Evolutionary conservation across 23 red algal species (phyloP).

Genomic region (Gracilaria caudata): DNA sequence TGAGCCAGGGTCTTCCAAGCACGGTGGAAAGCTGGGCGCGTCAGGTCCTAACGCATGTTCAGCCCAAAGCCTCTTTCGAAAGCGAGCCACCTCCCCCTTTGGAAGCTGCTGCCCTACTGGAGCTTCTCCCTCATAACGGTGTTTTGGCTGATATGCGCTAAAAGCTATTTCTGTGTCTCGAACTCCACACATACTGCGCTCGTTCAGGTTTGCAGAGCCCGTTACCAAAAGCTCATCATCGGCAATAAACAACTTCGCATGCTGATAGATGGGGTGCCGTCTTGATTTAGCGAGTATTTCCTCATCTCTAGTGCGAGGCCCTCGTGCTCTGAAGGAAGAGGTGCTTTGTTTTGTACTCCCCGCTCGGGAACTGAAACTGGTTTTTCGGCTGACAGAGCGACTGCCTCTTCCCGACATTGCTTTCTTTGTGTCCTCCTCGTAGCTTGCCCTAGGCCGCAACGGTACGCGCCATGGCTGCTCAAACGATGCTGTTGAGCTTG

Average conservation of each 20-base stretch:
- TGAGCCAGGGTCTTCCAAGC: constrained; percentile 34
- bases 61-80: constrained; percentile 66
- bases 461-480: constrained; percentile 44
- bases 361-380: neutral
- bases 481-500: constrained; percentile 41
- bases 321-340: constrained; percentile 34
- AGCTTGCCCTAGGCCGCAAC: constrained; percentile 25
- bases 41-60: constrained; percentile 53
- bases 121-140: constrained; percentile 38
- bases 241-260: constrained; percentile 67
- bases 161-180: constrained; percentile 75
- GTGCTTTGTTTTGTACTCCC: constrained; percentile 2
- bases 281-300: constrained; percentile 18
- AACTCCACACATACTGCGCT: constrained; percentile 74
- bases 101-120: constrained; percentile 24
- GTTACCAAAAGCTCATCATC: constrained; percentile 65
- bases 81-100: constrained; percentile 50
- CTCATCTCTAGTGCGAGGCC: constrained; percentile 55
- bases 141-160: constrained; percentile 60
- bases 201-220: constrained; percentile 77
- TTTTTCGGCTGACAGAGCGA: constrained; percentile 26
- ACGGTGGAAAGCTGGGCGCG: constrained; percentile 24
- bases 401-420: neutral
- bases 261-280: constrained; percentile 72
- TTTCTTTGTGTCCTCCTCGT: neutral